Conservation (phyloP, 345 rosid species). For the Corchorus capsularis region DNA sequence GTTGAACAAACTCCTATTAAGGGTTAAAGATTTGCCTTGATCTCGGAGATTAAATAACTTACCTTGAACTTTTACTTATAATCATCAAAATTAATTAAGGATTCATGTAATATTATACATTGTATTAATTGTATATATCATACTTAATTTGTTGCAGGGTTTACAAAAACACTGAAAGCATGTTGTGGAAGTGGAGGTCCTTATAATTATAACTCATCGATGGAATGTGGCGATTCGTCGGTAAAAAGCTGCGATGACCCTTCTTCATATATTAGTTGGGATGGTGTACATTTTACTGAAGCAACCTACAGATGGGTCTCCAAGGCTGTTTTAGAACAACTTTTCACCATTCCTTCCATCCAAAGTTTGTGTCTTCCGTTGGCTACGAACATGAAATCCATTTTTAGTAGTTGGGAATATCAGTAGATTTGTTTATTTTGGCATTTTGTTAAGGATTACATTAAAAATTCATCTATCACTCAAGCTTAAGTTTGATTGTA, state of each 20-base stretch:
- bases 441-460: too few species aligned
- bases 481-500: too few species aligned
- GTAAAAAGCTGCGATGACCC: slow-evolving; percentile 35
- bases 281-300: slow-evolving; percentile 47
- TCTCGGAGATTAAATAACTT: too few species aligned
- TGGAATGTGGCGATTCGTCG: slow-evolving; percentile 30
- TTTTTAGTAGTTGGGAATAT: background rate
- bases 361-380: background rate
- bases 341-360: background rate
- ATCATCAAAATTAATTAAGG: too few species aligned
- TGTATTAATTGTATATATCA: too few species aligned
- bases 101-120: too few species aligned
- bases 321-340: slow-evolving; percentile 5
- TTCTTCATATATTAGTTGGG: slow-evolving; percentile 47
- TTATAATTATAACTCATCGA: background rate
- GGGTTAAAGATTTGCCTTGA: too few species aligned
- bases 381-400: background rate
- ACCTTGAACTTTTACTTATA: too few species aligned
- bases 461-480: too few species aligned
- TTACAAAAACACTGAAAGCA: slow-evolving; percentile 28
- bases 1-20: too few species aligned
- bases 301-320: slow-evolving; percentile 29
- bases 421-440: background rate
- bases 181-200: slow-evolving; percentile 38
- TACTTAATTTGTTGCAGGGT: too few species aligned